These are phyloP conservation scores for Gynandropsis gynandra DNA, from an alignment of 345 rosid species.

Conservation along the genomic window DNA sequence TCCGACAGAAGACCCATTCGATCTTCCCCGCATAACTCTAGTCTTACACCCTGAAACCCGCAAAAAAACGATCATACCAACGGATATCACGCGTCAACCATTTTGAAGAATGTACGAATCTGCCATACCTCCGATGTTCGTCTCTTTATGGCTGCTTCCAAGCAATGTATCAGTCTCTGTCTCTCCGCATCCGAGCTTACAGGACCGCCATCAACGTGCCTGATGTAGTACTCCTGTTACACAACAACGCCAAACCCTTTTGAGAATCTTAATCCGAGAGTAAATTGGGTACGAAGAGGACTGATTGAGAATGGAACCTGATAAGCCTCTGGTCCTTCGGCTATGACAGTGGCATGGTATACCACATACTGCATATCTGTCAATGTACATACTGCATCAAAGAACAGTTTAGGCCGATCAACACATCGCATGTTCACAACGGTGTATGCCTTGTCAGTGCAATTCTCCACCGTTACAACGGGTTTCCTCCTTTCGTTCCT, in stretches of 20 bases:
- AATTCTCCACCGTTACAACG: constrained; percentile 55
- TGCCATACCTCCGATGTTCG: constrained; percentile 38
- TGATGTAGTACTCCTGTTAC: constrained; percentile 74
- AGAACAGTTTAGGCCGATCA: constrained; percentile 69
- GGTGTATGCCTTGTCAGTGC: constrained; percentile 58
- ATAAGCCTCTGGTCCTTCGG: constrained; percentile 70
- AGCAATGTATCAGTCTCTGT: constrained; percentile 77
- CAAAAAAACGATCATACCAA: too few species aligned
- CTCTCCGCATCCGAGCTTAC: constrained; percentile 92
- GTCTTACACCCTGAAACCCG: constrained; percentile 61
- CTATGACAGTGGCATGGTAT: constrained; percentile 61
- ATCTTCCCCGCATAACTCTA: constrained; percentile 75
- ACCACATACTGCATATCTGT: constrained; percentile 80
- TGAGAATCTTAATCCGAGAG: too few species aligned
- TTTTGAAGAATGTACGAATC: too few species aligned
- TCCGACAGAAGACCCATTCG: constrained; percentile 81
- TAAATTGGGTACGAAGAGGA: too few species aligned
- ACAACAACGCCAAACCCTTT: too few species aligned
- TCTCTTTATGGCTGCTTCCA: constrained; percentile 90
- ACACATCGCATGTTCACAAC: constrained; percentile 60
- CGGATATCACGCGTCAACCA: too few species aligned
- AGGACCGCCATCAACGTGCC: constrained; percentile 86
- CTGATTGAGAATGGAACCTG: constrained; percentile 32
- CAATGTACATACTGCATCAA: constrained; percentile 72
- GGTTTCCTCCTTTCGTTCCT: constrained; percentile 35